phyloP scores from a whole-genome alignment of 768 basidiomycete species.

The Lactarius tabidus region DNA sequence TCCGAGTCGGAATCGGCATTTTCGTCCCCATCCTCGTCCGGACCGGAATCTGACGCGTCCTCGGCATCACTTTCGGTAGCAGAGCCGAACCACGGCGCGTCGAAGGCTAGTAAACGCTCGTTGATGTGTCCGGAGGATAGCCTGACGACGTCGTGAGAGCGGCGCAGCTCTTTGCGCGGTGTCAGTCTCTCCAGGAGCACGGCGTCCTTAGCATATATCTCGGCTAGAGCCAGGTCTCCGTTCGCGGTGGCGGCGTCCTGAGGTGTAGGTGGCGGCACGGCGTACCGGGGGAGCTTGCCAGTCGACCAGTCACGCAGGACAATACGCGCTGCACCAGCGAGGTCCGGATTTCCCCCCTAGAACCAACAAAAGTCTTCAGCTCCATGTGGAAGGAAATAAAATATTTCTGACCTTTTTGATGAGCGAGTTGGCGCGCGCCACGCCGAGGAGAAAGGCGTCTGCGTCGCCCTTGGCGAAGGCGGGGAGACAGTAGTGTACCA shows the following conservation, averaged over 20 bases:
- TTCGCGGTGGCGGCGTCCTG: conserved; percentile 9
- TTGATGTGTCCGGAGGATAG: conserved; percentile 41
- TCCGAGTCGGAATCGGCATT: conserved; percentile 20
- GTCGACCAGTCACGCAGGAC: conserved; percentile 83
- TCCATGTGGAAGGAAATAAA: too few species aligned
- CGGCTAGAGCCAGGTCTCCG: conserved; percentile 27
- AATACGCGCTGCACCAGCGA: conserved; percentile 68
- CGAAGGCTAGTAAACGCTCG: conserved; percentile 40
- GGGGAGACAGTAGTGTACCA: conserved; percentile 83
- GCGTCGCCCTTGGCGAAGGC: conserved; percentile 68
- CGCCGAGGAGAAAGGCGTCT: conserved; percentile 66
- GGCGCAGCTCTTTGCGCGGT: conserved; percentile 67
- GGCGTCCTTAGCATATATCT: conserved; percentile 46
- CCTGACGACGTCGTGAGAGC: conserved; percentile 46
- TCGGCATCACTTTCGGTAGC: conserved; percentile 24
- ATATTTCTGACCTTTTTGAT: conserved; percentile 65
- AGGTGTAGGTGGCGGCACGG: conserved; percentile 42
- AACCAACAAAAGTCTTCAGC: conserved; percentile 10
- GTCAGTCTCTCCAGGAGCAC: conserved; percentile 44
- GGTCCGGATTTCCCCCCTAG: conserved; percentile 69
- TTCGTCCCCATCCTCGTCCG: conserved; percentile 23
- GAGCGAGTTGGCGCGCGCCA: conserved; percentile 71
- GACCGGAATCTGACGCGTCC: conserved; percentile 34
- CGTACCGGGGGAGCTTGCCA: conserved; percentile 71
- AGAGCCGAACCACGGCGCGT: conserved; percentile 37